Evolutionary conservation across 2,329 filamentous ascomycete species (phyloP), one percentile per base, ranked within the genome.

Genomic region (Calcarisporium arbuscula): DNA sequence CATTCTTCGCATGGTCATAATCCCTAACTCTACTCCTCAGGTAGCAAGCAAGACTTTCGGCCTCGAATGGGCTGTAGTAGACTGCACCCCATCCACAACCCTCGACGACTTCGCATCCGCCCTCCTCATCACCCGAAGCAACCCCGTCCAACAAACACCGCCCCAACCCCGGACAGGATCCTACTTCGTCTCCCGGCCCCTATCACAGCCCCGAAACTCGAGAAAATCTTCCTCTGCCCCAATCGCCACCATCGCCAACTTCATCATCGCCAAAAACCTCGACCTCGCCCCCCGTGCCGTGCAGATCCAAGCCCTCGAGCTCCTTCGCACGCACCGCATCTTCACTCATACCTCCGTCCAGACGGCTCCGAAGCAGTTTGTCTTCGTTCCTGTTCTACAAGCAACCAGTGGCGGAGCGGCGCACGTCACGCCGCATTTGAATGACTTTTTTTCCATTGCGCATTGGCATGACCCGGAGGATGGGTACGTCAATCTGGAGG

Each of bases 211-310:
- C 46, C 31, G 44, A n/a, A n/a, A n/a, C n/a, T n/a, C n/a, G n/a
- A n/a, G n/a, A n/a, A n/a, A n/a, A n/a, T n/a, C n/a, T n/a, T n/a
- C n/a, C n/a, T n/a, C n/a, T n/a, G n/a, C n/a, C n/a, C n/a, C n/a
- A n/a, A n/a, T n/a, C n/a, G n/a, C n/a, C n/a, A n/a, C n/a, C n/a
- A 84, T 94, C 44, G 83, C 87, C 43, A 88, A 94, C 59, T 70
- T 95, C 9, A 69, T 96, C 16, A 73, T 98, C 34, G 85, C 85
- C 3, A 83, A 80, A 46, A 78, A 94, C 53, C 75, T 96, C 34
- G 79, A 95, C 54, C 64, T 66, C 33, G 83, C 86, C 1, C 72
- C 74, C n/a, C 70, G 77, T 22, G 73, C 77, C 35, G 79, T 96
- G 9, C 92, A 98, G 60, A 80, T 92, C 28, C 88, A 95, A 56